A percentile compares a stretch with the other conserved stretches of the same genome.
These are phyloP conservation scores for Helicocarpus griseus DNA, from an alignment of 2,329 filamentous ascomycete species.

Conservation along the genomic window DNA sequence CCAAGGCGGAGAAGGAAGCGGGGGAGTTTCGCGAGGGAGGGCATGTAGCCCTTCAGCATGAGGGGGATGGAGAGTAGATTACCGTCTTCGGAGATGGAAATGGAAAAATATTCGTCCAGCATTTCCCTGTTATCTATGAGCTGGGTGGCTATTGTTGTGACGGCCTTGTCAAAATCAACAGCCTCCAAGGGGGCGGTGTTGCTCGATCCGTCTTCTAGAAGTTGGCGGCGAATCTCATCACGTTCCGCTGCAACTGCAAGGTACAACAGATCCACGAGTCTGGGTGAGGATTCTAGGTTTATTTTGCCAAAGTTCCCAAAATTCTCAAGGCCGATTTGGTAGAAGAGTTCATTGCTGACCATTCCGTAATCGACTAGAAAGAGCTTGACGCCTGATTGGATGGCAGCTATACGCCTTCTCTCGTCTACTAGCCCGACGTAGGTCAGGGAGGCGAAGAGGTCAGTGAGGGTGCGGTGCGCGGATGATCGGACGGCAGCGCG, in stretches of 20 bases:
- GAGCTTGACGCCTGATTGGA: conserved; percentile 85
- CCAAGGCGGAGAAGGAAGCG: conserved; percentile 80
- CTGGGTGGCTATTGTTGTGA: conserved; percentile 37
- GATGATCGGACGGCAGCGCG: conserved; percentile 69
- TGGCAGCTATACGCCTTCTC: conserved; percentile 73
- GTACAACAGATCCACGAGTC: conserved; percentile 58
- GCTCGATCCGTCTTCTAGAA: background rate
- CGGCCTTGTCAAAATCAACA: conserved; percentile 56
- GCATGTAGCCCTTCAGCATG: conserved; percentile 79
- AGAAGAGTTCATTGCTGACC: conserved; percentile 80
- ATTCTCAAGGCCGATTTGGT: conserved; percentile 87
- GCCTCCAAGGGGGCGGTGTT: conserved; percentile 38
- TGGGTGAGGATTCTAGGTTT: conserved; percentile 65
- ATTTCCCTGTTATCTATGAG: conserved; percentile 72
- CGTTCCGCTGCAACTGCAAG: conserved; percentile 66
- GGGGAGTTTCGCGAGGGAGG: conserved; percentile 75
- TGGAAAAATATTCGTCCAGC: conserved; percentile 83
- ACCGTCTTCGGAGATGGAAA: conserved; percentile 70
- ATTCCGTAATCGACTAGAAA: conserved; percentile 91
- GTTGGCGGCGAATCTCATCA: conserved; percentile 22
- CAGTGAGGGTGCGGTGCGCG: conserved; percentile 77
- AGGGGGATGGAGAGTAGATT: conserved; percentile 72
- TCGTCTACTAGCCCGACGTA: conserved; percentile 93
- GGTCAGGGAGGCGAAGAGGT: conserved; percentile 77
- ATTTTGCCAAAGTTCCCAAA: conserved; percentile 91